phyloP scores from a whole-genome alignment of 1,139 yeast species.

The Saccharomyces hybrid region DNA sequence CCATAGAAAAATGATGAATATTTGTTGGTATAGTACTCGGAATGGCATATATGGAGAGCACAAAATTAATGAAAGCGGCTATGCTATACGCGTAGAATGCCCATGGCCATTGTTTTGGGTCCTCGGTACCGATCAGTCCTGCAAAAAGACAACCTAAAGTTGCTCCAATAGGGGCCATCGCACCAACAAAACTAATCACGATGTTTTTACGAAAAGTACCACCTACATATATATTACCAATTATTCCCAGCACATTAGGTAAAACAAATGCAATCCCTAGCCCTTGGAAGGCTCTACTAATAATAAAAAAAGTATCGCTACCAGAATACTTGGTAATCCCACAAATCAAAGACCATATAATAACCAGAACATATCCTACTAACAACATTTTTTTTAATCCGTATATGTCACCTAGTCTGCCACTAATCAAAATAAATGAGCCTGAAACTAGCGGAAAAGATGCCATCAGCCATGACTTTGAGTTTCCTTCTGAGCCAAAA shows the following conservation, averaged over 20 bases:
- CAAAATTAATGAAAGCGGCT: slow-evolving; percentile 31
- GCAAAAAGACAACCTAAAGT: slow-evolving; percentile 44
- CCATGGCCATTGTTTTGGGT: slow-evolving; percentile 45
- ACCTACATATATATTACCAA: slow-evolving; percentile 42
- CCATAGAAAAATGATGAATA: slow-evolving; percentile 31
- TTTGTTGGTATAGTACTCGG: slow-evolving; percentile 33
- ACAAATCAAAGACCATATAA: slow-evolving; percentile 41
- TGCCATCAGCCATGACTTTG: slow-evolving; percentile 50
- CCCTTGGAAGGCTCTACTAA: slow-evolving; percentile 49
- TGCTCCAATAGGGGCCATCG: slow-evolving; percentile 52
- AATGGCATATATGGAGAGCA: slow-evolving; percentile 31
- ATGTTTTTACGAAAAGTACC: slow-evolving; percentile 43
- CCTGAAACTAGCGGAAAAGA: slow-evolving; percentile 51
- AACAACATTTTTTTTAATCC: slow-evolving; percentile 41
- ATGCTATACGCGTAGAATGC: slow-evolving; percentile 43
- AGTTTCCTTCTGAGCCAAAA: slow-evolving; percentile 22
- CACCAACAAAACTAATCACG: slow-evolving; percentile 46
- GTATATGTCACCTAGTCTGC: slow-evolving; percentile 47
- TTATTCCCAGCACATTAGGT: slow-evolving; percentile 48
- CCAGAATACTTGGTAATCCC: slow-evolving; percentile 42
- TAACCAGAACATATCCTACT: slow-evolving; percentile 41
- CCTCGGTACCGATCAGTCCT: slow-evolving; percentile 39
- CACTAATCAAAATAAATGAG: slow-evolving; percentile 45
- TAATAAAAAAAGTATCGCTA: slow-evolving; percentile 41
- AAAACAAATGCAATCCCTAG: slow-evolving; percentile 47